Percentiles rank a stretch among this genome's conserved stretches.
phyloP scores from a whole-genome alignment of 2,329 filamentous ascomycete species.

The Stagonosporopsis cucurbitacearum region DNA sequence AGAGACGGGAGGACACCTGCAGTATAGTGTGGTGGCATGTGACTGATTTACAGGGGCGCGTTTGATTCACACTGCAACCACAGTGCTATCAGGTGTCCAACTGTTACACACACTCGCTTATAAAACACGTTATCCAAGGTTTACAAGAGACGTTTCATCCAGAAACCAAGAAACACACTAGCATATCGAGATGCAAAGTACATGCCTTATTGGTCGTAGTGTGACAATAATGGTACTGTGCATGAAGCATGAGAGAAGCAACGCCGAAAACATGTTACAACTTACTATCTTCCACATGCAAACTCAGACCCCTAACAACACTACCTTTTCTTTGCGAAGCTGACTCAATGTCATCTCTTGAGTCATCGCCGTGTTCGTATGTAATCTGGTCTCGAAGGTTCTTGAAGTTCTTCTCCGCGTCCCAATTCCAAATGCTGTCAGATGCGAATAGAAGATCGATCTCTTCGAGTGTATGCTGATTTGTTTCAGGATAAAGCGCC shows the following conservation, averaged over 20 bases:
- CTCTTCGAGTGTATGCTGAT: constrained; percentile 75
- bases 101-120: no score
- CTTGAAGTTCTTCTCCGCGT: constrained; percentile 41
- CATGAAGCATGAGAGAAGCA: constrained; percentile 3
- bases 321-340: constrained; percentile 5
- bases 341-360: constrained; percentile 7
- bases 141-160: no score
- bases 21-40: no score
- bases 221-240: constrained; percentile 5
- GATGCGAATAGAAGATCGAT: constrained; percentile 76
- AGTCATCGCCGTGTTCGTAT: constrained; percentile 5
- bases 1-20: no score
- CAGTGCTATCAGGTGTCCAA: no score
- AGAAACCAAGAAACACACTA: not conserved
- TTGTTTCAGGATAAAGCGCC: constrained; percentile 76
- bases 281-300: constrained; percentile 16
- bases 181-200: not conserved
- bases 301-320: constrained; percentile 9
- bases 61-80: no score
- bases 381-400: constrained; percentile 24
- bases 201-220: not conserved
- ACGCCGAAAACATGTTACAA: constrained; percentile 1
- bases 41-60: no score
- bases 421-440: constrained; percentile 71
- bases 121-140: no score